These are phyloP conservation scores for Fusarium pilosicola DNA, from an alignment of 2,329 filamentous ascomycete species.

Conservation along the genomic window DNA sequence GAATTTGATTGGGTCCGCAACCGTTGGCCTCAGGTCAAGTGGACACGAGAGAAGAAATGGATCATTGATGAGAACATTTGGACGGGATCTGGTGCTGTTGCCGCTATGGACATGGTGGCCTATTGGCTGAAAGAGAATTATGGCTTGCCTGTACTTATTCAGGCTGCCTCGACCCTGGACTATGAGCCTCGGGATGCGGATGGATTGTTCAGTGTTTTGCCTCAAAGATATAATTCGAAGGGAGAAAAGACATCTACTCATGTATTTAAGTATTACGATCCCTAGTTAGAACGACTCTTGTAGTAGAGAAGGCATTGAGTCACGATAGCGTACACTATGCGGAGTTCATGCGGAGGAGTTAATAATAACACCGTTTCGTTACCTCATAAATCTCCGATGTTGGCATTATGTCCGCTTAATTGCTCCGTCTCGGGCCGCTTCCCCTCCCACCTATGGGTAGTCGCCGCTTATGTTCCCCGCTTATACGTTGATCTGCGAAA, in stretches of 20 bases:
- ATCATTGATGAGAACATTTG: not conserved
- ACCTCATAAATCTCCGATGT: not conserved
- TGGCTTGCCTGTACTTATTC: not conserved
- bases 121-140: not conserved
- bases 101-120: not conserved
- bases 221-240: not conserved
- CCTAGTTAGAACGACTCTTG: fast-evolving
- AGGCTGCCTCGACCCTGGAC: not conserved
- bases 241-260: not conserved
- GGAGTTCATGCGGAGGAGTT: not conserved
- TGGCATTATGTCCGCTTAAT: not conserved
- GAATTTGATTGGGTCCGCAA: not conserved
- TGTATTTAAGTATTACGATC: not conserved
- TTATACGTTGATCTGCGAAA: not conserved
- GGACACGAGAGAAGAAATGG: not conserved
- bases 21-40: not conserved
- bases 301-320: fast-evolving
- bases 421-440: not conserved
- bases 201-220: not conserved
- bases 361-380: not conserved
- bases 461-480: not conserved
- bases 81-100: not conserved
- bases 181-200: not conserved
- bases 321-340: too few relatives aligned
- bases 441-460: not conserved